phyloP scores from a whole-genome alignment of 805 yeast genomes.

The Barnettozyma botsteinii region DNA sequence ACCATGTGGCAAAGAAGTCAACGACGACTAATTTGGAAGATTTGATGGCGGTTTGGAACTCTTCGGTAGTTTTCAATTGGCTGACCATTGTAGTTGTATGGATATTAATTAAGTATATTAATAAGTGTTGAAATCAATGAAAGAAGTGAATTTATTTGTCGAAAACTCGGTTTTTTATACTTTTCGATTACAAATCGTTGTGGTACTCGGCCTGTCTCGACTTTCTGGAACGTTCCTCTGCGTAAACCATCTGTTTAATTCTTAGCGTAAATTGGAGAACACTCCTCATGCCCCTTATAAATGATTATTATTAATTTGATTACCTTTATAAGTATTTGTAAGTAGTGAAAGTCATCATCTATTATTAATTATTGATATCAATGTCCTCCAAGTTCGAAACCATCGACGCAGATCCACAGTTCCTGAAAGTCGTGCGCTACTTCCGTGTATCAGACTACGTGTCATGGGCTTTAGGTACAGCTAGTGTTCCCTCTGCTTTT shows the following conservation, averaged over 20 bases:
- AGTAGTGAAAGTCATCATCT: no score
- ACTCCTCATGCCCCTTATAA: no score
- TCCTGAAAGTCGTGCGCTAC: constrained; percentile 63
- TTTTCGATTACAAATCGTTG: constrained; percentile 4
- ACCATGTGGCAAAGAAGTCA: constrained; percentile 97
- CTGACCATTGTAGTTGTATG: constrained; percentile 42
- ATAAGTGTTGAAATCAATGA: not conserved
- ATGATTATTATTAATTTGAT: no score
- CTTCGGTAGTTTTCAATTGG: constrained; percentile 42
- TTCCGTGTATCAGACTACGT: constrained; percentile 64
- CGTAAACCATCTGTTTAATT: not conserved
- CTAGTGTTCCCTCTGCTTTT: constrained; percentile 43
- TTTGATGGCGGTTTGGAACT: constrained; percentile 61
- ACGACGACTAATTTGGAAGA: constrained; percentile 77
- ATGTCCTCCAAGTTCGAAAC: constrained; percentile 22
- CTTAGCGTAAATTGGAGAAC: not conserved
- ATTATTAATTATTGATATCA: not conserved
- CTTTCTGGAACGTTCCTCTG: not conserved
- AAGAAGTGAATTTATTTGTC: not conserved
- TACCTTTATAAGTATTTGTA: no score
- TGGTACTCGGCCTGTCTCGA: not conserved
- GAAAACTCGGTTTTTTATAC: constrained; percentile 2
- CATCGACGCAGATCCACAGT: constrained; percentile 78
- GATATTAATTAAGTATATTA: not conserved
- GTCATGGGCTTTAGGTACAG: constrained; percentile 42